Evolutionary conservation across 495 filamentous ascomycete species (phyloP), one percentile per base, ranked within the genome.

Genomic region (Apodospora peruviana): DNA sequence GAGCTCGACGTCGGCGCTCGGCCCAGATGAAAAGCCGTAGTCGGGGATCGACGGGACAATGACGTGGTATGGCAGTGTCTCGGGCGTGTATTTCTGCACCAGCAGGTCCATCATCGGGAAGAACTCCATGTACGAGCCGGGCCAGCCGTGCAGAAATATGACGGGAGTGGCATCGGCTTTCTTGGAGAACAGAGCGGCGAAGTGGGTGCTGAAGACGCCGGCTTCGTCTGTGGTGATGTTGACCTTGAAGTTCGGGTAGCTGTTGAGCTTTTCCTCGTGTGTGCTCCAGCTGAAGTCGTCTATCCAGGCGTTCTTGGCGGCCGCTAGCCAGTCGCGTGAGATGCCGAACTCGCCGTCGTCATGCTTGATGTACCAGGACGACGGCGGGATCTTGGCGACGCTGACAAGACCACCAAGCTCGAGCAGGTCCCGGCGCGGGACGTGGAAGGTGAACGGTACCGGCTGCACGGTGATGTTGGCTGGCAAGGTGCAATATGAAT

Each of bases 41-140:
- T 81, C 84, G 0, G 83, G 81, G 2, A 85, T 58, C 0, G 78
- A 83, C 0, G 84, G 83, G 0, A 84, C 76, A 47, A 87, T 75
- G 44, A 87, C 47, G 46, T 87, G 82, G 56, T 80, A 87, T 0
- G 82, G 81, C 10, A 83, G 63, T 8, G 65, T 70, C 16, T 66
- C 56, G 0, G 79, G 73, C 0, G 68, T 68, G 59, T 79, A 84
- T 51, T 78, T 73, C 0, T 70, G 48, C 21, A 58, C 54, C 19
- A 85, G 64, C 4, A 75, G 48, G 1, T 48, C 21, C 20, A 76
- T 48, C 4, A 72, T 52, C 23, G 61, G 65, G 17, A 71, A 62
- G 59, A 80, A 84, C 52, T 85, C 82, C n/a, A 80, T 41, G 46
- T 82, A 79, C n/a, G 69, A 75, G 27, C 78, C 72, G 60, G 64